These are phyloP conservation scores for Sclerotinia sclerotiorum DNA, from an alignment of 2,329 filamentous ascomycete species.

Conservation along the genomic window DNA sequence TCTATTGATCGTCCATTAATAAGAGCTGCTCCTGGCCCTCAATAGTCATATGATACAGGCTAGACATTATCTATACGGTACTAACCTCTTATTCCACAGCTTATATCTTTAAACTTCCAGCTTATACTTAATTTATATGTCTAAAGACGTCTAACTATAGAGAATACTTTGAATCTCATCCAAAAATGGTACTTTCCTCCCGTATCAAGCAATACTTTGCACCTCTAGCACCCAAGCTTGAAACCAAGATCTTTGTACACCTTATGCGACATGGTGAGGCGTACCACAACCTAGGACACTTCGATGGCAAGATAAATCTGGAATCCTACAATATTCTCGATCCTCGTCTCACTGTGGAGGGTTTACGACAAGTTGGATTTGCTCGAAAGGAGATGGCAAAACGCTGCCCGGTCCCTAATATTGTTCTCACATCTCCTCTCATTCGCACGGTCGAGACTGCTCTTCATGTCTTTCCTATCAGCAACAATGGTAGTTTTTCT, in stretches of 20 bases:
- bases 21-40: neutral
- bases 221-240: too few species aligned
- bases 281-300: constrained; percentile 10
- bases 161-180: too few species aligned
- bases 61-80: neutral
- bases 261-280: constrained; percentile 18
- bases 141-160: neutral
- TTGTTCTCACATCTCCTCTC: constrained; percentile 7
- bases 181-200: neutral
- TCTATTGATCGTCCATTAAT: neutral
- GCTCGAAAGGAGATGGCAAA: neutral
- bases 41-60: neutral
- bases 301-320: neutral
- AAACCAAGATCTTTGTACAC: neutral
- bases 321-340: neutral
- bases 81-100: neutral
- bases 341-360: neutral
- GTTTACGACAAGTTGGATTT: neutral
- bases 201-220: neutral
- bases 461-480: neutral
- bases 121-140: neutral
- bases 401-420: neutral
- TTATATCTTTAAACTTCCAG: neutral
- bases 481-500: neutral
- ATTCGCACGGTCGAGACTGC: constrained; percentile 10